phyloP scores from a whole-genome alignment of 371 early-diverging fungal genomes.

The Chytridium lagenaria region DNA sequence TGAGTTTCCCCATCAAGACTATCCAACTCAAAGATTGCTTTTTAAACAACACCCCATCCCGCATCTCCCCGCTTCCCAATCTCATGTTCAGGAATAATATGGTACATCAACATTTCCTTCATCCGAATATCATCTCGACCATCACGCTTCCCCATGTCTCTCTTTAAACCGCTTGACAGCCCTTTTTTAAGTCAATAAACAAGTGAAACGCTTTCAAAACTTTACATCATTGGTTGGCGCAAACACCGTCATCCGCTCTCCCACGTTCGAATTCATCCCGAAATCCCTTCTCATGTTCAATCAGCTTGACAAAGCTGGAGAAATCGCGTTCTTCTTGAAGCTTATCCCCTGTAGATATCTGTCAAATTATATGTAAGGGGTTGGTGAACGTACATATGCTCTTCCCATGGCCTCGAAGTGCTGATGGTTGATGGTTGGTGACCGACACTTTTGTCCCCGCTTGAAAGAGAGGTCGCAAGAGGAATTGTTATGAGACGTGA shows the following conservation, averaged over 20 bases:
- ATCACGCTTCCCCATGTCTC: neutral
- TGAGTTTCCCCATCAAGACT: conserved; percentile 31
- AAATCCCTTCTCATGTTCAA: conserved; percentile 33
- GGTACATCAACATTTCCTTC: conserved; percentile 22
- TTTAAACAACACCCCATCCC: conserved; percentile 29
- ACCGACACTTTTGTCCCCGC: no score
- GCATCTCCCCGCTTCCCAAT: conserved; percentile 18
- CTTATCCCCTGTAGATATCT: no score
- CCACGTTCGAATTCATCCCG: conserved; percentile 41
- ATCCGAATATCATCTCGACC: no score
- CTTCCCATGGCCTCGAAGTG: no score
- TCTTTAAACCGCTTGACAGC: neutral
- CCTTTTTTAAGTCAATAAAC: no score
- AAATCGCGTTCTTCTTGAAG: conserved; percentile 32
- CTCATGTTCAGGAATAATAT: conserved; percentile 29
- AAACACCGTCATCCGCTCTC: conserved; percentile 17
- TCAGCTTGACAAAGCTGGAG: conserved; percentile 33
- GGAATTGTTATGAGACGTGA: no score
- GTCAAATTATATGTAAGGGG: no score
- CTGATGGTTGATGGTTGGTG: no score
- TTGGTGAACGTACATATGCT: no score
- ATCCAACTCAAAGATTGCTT: conserved; percentile 26
- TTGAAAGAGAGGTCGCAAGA: no score
- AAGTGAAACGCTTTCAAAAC: no score
- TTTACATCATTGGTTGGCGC: conserved; percentile 29